phyloP scores from a whole-genome alignment of 2,329 filamentous ascomycete genomes.

The Leptographium procerum region DNA sequence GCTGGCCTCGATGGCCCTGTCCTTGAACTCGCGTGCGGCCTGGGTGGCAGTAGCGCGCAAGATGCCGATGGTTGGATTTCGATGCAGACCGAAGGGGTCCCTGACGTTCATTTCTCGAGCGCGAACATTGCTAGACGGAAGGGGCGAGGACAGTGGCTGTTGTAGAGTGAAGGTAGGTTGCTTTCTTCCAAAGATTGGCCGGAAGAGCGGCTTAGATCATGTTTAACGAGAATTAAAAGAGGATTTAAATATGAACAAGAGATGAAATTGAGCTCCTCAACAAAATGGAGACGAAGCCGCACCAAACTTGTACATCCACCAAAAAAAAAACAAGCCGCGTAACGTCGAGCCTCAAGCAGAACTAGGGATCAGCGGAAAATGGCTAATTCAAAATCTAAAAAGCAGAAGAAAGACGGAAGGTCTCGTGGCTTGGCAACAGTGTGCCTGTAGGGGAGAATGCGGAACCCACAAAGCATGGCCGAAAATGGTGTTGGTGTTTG shows the following conservation, averaged over 20 bases:
- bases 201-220: too few species aligned
- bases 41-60: constrained; percentile 37
- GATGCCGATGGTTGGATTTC: constrained; percentile 27
- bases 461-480: background rate
- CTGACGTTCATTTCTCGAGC: constrained; percentile 26
- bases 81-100: constrained; percentile 29
- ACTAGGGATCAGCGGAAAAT: background rate
- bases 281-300: background rate
- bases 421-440: background rate
- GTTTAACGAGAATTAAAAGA: too few species aligned
- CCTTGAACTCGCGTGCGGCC: constrained; percentile 30
- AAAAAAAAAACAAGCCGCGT: background rate
- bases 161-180: too few species aligned
- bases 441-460: background rate
- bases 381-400: background rate
- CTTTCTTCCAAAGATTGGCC: too few species aligned
- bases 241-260: background rate
- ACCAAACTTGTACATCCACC: background rate
- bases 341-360: too few species aligned
- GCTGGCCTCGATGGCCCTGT: constrained; percentile 37
- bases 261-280: background rate
- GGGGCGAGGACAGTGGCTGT: background rate
- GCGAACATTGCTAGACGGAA: constrained; percentile 5
- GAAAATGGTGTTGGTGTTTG: background rate
- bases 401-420: background rate